phyloP scores from a whole-genome alignment of 2,329 filamentous ascomycete species.

The Cordyceps pruinosa region DNA sequence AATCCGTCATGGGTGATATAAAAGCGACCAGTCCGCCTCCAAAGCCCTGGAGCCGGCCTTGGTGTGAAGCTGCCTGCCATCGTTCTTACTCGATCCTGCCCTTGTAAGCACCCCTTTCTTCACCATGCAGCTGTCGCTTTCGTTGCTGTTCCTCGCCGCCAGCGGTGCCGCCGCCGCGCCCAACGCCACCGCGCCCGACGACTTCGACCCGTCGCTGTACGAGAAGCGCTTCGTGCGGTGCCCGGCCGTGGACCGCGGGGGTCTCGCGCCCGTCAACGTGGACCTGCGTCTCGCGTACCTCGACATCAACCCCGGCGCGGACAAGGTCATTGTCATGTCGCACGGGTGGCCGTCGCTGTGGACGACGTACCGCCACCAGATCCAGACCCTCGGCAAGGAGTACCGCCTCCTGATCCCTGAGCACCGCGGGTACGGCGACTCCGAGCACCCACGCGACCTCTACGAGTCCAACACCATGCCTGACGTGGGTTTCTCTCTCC shows the following conservation, averaged over 20 bases:
- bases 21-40: no score
- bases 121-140: no score
- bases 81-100: no score
- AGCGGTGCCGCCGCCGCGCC: background rate
- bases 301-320: conserved; percentile 11
- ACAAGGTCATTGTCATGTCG: conserved; percentile 11
- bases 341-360: conserved; percentile 11
- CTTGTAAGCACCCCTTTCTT: no score
- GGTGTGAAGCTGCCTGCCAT: no score
- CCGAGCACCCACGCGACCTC: conserved; percentile 7
- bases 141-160: no score
- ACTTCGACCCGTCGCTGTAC: conserved; percentile 5
- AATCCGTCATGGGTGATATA: no score
- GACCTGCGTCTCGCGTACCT: conserved; percentile 8
- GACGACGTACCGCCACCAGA: conserved; percentile 13
- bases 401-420: conserved; percentile 10
- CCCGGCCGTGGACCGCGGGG: conserved; percentile 2
- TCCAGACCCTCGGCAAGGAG: conserved; percentile 7
- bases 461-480: conserved; percentile 14
- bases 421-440: conserved; percentile 7
- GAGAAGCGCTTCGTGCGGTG: conserved; percentile 1
- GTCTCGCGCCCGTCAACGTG: conserved; percentile 1
- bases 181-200: background rate
- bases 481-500: conserved; percentile 2
- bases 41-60: no score